Base-by-base conservation (phyloP, 495 filamentous ascomycete species). In the Penicillium cinerascens region DNA sequence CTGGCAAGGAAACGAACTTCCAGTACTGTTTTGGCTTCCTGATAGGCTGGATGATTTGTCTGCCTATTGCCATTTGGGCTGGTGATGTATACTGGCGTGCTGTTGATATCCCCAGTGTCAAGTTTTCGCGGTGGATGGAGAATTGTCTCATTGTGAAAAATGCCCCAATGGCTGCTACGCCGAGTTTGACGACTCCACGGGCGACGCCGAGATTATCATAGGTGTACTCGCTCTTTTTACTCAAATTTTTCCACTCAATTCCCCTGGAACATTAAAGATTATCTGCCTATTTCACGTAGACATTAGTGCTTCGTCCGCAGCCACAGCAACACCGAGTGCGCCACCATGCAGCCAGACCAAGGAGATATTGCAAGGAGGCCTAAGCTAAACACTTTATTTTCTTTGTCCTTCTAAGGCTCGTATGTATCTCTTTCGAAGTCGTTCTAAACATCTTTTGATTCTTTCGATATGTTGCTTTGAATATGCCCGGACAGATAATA, bases 31-130 rank as follows among this genome's bases (percentile, higher is more conserved):
- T 78, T 3, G 76, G 80, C 3, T 78, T 81, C 61, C 51, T 81
- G 17, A 53, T 79, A 6, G 74, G 75, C 11, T 74, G 81, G 62
- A 60, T 65, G 26, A 67, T 84, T 43, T 68, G 79, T 37, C 67
- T 76, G 6, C 74, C 77, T 3, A 43, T 82, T n/a, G 70, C 77
- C 1, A 68, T 86, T 8, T 84, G 80, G 78, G 64, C 70, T 1
- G 81, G 76, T 3, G 81, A 86, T 63, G 39, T 86, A 4, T 83
- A 83, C 54, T 83, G 79, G 78, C 66, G 80, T 1, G 67, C 63
- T 3, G 76, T 86, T 8, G 83, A 86, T 55, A 70, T 72, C n/a
- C 79, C 76, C 10, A 76, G 82, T 40, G 81, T 84, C 4, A 74
- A 67, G 43, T 70, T 85, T 48, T 78, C 80, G 15, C 73, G 76